Base-by-base conservation (phyloP, 1,284 basidiomycete species). In the Laetiporus sulphureus region DNA sequence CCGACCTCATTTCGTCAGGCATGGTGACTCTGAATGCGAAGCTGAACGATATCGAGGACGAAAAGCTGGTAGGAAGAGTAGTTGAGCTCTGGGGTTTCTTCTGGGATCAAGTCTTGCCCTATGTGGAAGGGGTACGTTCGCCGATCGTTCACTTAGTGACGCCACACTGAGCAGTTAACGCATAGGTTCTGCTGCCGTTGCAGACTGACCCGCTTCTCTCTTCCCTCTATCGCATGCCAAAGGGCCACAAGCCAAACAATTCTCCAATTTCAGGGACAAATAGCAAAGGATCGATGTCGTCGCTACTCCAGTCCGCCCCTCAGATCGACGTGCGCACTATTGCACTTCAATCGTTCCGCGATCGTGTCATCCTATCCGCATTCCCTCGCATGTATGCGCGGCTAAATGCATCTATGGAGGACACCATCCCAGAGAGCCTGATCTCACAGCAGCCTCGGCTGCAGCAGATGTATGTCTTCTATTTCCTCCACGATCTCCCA, bases 51-150 rank as follows among this genome's bases (percentile, higher is more conserved):
- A 66, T 85, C 20, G 83, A 84, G 22, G 89, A 92, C 35, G 77
- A 83, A 35, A 76, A 80, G 51, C 72, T 97, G 4, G 66, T 94
- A 13, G 69, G 70, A 1, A 73, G 89, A 7, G 71, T 95, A 8
- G 88, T 91, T 1, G 91, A 95, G 51, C 73, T 89, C 12, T 98
- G 94, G 94, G 77, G 75, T 5, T 94, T 95, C 68, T 97, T 96
- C 67, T 96, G 91, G 83, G 86, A 89, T 49, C 84, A 91, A 48
- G 82, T 97, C 16, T 67, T 98, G 1, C 91, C 93, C 1, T 94
- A 92, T 58, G 69, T 92, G 31, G 89, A 93, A 71, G 86, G 85
- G 40, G 87, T 88, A 55, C 57, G 80, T 70, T 1, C 21, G 11
- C 13, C 35, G 16, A 5, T 18, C 13, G 24, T 12, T 33, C 23